These are phyloP conservation scores for Gossypium aridum DNA, from an alignment of 441 rosid genomes.

Conservation along the genomic window DNA sequence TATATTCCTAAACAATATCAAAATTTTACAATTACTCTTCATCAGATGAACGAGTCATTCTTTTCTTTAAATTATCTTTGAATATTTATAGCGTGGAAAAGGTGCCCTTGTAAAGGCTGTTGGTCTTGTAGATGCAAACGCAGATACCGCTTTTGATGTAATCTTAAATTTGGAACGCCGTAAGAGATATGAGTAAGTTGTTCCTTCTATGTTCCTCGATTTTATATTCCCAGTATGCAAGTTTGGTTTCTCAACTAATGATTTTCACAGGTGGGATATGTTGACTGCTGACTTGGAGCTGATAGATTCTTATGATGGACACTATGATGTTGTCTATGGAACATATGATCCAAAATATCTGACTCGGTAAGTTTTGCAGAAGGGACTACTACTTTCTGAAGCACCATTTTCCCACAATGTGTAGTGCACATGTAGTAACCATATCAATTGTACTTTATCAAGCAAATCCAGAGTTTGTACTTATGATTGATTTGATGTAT, in stretches of 20 bases:
- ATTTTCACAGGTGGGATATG: slow-evolving; percentile 86
- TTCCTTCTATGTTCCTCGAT: slow-evolving; percentile 13
- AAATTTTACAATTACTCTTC: slow-evolving; percentile 4
- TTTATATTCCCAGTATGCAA: slow-evolving; percentile 11
- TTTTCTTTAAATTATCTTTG: slow-evolving; percentile 10
- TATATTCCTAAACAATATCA: background rate
- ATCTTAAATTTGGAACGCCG: slow-evolving; percentile 66
- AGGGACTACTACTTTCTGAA: background rate
- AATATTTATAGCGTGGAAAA: slow-evolving; percentile 56
- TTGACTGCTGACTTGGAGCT: slow-evolving; percentile 88
- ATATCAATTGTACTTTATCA: background rate
- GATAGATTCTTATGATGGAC: slow-evolving; percentile 86
- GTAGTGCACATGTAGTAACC: background rate
- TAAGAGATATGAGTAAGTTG: slow-evolving; percentile 87
- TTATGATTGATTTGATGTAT: background rate
- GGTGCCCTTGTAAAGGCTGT: slow-evolving; percentile 92
- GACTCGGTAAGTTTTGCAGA: slow-evolving; percentile 50
- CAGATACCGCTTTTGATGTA: slow-evolving; percentile 89
- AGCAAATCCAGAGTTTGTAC: background rate
- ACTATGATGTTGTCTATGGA: slow-evolving; percentile 83
- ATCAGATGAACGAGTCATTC: background rate
- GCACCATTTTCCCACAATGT: background rate
- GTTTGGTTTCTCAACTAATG: slow-evolving; percentile 21
- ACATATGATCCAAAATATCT: slow-evolving; percentile 79
- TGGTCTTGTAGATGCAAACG: slow-evolving; percentile 80